Evolutionary conservation across 2,329 filamentous ascomycete species (phyloP), one percentile per base, ranked within the genome.

Genomic region (Sordariomycetes sp.): DNA sequence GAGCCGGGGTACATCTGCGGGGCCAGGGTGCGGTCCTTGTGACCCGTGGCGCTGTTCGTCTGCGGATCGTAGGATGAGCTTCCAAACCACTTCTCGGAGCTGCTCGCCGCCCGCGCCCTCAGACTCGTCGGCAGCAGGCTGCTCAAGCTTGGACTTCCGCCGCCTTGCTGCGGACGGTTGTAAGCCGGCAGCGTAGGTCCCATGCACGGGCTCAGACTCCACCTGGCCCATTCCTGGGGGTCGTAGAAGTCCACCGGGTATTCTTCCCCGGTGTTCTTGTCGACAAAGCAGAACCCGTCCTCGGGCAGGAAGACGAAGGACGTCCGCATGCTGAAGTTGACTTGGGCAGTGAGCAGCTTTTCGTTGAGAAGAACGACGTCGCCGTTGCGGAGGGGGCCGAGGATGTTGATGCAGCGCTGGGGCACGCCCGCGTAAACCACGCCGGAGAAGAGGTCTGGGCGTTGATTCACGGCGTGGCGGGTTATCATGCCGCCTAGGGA

Each of bases 331-430:
- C 83, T 87, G 49, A 96, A 94, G 58, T 94, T 94, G 46, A 94
- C 88, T 50, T 92, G 85, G 0, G 90, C 87, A 1, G 87, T 94
- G 12, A 96, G 69, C 1, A 95, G 82, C 43, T 86, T 85, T 40
- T 87, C 87, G 48, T 88, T 94, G 39, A 95, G 68, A 1, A 94
- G 69, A 1, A 95, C 87, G 14, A 88, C 84, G 50, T 96, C 88
- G n/a, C 88, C 88, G 46, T 94, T 90, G 23, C 88, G 79, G 10
- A 96, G 57, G 1, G 88, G 88, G 0, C 90, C 90, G 4, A 95
- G 70, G 33, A 94, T 92, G 52, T 94, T 95, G 52, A 95, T 77
- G 51, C 87, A 94, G 35, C 82, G 75, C 44, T 90, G 81, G 1
- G 88, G 88, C 2, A 82, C 78, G 8, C 88, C 90, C 2, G 85